phyloP scores from a whole-genome alignment of 306 rosid genomes.

The Dalbergia oliveri region DNA sequence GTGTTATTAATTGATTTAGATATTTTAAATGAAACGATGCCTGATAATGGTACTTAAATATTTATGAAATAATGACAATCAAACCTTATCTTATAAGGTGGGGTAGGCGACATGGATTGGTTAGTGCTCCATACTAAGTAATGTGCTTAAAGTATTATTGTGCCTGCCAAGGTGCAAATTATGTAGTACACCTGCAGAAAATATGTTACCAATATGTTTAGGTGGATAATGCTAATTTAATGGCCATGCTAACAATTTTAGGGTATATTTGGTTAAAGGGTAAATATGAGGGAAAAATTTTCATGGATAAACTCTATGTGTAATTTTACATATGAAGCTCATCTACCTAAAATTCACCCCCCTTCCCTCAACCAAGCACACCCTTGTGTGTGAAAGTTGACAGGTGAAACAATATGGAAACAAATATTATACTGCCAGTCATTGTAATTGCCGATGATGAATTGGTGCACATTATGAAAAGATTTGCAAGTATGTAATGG shows the following conservation, averaged over 20 bases:
- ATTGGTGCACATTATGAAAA: not conserved
- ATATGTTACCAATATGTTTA: constrained; percentile 20
- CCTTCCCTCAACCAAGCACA: no score
- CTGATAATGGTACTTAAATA: constrained; percentile 4
- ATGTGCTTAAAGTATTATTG: constrained; percentile 30
- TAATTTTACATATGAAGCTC: no score
- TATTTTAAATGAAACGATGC: constrained; percentile 32
- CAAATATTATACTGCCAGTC: constrained; percentile 12
- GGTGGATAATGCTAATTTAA: constrained; percentile 14
- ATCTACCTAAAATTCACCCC: no score
- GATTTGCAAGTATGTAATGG: constrained; percentile 7
- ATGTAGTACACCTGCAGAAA: constrained; percentile 13
- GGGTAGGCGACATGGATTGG: constrained; percentile 8
- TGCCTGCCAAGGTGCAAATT: constrained; percentile 33
- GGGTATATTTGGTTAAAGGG: no score
- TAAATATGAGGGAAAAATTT: no score
- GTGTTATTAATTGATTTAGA: not conserved
- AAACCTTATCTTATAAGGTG: constrained; percentile 3
- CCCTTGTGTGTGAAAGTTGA: not conserved
- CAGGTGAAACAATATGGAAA: constrained; percentile 6
- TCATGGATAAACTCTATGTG: no score
- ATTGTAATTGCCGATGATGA: constrained; percentile 8
- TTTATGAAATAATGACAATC: constrained; percentile 22
- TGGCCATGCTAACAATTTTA: constrained; percentile 8
- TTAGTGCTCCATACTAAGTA: not conserved